These are phyloP conservation scores for Nannochloropsis gaditana DNA, from an alignment of 108 stramenopile species.

Conservation along the genomic window DNA sequence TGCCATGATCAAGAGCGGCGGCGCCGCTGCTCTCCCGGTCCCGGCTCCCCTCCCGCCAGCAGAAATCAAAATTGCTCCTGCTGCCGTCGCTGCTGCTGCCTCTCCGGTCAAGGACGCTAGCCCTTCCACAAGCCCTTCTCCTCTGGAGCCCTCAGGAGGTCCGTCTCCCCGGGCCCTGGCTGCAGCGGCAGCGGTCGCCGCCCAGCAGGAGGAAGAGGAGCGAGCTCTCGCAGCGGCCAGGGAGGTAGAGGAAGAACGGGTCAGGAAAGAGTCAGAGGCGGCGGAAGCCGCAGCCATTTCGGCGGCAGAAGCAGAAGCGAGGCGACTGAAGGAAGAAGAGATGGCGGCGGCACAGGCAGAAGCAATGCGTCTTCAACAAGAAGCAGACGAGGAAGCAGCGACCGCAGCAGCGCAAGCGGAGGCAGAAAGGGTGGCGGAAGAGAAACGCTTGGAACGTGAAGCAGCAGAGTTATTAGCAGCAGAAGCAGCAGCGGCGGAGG, in stretches of 20 bases:
- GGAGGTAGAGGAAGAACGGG: background rate
- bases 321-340: background rate
- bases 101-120: background rate
- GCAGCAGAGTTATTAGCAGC: background rate
- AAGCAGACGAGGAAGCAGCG: background rate
- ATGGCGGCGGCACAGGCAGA: background rate
- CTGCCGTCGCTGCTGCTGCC: background rate
- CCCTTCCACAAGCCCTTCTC: background rate
- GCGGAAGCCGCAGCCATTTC: background rate
- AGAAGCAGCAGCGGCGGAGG: background rate
- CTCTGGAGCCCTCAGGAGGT: background rate
- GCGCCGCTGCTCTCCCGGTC: background rate
- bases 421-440: background rate
- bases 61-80: background rate
- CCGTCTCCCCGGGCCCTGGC: conserved; percentile 3
- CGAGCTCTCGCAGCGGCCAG: too few relatives aligned
- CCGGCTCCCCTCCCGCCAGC: background rate
- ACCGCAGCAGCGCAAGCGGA: background rate
- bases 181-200: background rate
- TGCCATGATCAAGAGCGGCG: conserved; percentile 29
- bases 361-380: background rate
- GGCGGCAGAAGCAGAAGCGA: background rate
- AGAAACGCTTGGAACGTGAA: background rate
- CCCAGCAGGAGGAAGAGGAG: background rate
- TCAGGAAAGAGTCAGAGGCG: background rate